Conservation (phyloP, 768 basidiomycete genomes). For the Trametes villosa region DNA sequence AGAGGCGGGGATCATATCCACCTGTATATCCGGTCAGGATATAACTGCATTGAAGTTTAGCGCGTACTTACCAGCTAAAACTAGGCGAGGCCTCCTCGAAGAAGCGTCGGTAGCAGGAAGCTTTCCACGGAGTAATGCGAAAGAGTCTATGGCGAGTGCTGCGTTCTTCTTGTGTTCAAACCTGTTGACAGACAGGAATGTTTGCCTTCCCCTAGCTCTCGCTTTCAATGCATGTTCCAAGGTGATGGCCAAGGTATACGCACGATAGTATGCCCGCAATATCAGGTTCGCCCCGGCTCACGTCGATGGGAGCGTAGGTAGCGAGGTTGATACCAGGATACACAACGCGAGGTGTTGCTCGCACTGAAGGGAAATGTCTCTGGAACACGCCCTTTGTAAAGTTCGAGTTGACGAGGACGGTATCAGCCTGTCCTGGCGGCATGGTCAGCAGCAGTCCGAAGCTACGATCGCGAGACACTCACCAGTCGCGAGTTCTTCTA, state of each 20-base stretch:
- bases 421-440: conserved; percentile 80
- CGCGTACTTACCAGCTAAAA: conserved; percentile 67
- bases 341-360: conserved; percentile 70
- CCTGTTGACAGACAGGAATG: conserved; percentile 87
- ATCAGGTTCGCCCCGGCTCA: conserved; percentile 51
- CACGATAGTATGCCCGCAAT: conserved; percentile 62
- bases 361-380: conserved; percentile 73
- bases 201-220: conserved; percentile 58
- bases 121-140: conserved; percentile 55
- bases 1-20: conserved; percentile 87
- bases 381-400: conserved; percentile 88
- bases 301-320: conserved; percentile 56
- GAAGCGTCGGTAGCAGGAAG: conserved; percentile 23
- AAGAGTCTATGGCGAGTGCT: conserved; percentile 78
- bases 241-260: conserved; percentile 32
- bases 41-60: not conserved
- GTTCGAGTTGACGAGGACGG: conserved; percentile 88
- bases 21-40: conserved; percentile 46
- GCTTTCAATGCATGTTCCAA: not conserved
- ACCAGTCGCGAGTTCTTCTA: conserved; percentile 92
- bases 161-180: conserved; percentile 97
- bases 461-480: conserved; percentile 32
- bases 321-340: conserved; percentile 92
- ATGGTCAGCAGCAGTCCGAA: not conserved
- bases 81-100: conserved; percentile 58